phyloP scores from a whole-genome alignment of 345 rosid genomes.

The Gossypium anomalum region DNA sequence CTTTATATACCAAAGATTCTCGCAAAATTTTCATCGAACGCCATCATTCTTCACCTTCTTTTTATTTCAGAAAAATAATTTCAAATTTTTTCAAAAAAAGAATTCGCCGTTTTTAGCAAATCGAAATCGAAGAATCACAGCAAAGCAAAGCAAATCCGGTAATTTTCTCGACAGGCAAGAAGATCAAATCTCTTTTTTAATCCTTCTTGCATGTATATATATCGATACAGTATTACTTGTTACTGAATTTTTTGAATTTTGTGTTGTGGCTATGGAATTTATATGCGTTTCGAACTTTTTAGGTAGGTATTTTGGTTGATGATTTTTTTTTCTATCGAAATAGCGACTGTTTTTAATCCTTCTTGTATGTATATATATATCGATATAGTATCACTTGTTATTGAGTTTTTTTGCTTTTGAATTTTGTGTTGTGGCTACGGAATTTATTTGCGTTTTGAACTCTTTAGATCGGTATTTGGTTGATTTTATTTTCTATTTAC shows the following conservation, averaged over 20 bases:
- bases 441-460: neutral
- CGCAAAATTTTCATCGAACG: neutral
- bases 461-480: neutral
- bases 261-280: neutral
- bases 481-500: neutral
- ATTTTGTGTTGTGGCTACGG: neutral
- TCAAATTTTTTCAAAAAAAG: no score
- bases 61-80: neutral
- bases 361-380: neutral
- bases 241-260: neutral
- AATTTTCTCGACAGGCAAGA: slow-evolving; percentile 5
- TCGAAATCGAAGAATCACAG: neutral
- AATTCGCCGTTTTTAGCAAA: neutral
- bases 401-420: neutral
- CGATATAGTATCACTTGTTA: neutral
- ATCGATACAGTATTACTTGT: neutral
- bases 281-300: neutral
- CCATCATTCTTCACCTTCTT: neutral
- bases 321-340: neutral
- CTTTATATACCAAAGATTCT: slow-evolving; percentile 3
- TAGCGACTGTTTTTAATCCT: neutral
- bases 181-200: neutral
- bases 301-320: neutral
- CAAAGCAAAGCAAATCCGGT: neutral
- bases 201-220: neutral